Evolutionary conservation across 345 rosid species (phyloP), one percentile per base, ranked within the genome.

Genomic region (Carallia brachiata): DNA sequence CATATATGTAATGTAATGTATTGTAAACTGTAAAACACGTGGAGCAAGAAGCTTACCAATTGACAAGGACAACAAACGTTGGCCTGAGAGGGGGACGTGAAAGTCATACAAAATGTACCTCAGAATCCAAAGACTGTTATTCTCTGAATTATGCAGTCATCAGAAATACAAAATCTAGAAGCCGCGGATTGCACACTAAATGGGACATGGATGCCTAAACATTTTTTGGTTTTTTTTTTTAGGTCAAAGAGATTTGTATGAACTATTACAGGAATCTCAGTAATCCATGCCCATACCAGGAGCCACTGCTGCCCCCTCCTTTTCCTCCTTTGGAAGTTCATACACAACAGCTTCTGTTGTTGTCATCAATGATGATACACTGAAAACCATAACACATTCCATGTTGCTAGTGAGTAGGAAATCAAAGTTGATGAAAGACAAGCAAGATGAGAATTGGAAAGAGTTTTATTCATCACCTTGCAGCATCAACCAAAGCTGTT

Each of bases 231-330:
- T 39, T 40, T 10, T 61, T 30, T n/a, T 30, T 54, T 18, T 47
- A 5, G 6, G 47, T 23, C 58, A 44, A 48, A 37, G 34, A 56
- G n/a, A 13, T 40, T 63, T 37, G 36, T 17, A 36, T 36, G 18
- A 56, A 53, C 37, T 44, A 16, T 44, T 28, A 17, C 10, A 18
- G 6, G 50, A 19, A 54, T 40, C 37, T 85, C 80, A 91, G 75
- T 88, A 94, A 68, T 84, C 97, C 96, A 92, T 92, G 78, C 91
- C 97, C 97, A 93, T 93, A 36, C 94, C 97, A 4, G 83, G 78
- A 48, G 78, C 81, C 83, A 85, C 85, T 18, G 85, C 89, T 8
- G 79, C 84, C 28, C 83, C 91, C 73, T 78, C 86, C 68, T 90
- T 96, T 7, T 94, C 96, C 7, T 94, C 96, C 80, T 86, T 85